Base-by-base conservation (phyloP, 2,329 filamentous ascomycete species). In the Penicillium paneum region DNA sequence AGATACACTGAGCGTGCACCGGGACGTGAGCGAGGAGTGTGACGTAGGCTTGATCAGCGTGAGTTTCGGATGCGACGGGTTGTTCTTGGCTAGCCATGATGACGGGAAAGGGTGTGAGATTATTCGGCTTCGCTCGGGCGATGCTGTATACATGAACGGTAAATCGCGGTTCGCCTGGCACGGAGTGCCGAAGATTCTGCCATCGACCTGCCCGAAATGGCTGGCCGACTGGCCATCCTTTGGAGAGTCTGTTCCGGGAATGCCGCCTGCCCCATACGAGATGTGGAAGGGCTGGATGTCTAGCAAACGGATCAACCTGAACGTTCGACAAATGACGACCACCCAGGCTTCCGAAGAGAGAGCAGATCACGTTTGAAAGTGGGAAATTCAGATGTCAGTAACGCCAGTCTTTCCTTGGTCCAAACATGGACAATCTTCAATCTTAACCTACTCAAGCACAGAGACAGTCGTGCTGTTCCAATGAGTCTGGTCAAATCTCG, bases 111-210 rank as follows among this genome's bases (percentile, higher is more conserved):
- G 69, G 2, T 74, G 74, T n/a, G 73, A 77, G 31, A 57, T 72
- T 26, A 66, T 96, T 34, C 80, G 88, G 21, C 77, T 97, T 35
- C 81, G 86, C 24, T 96, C 91, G 0, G 93, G 94, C 0, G 93
- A 97, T 75, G 91, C 86, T 0, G 84, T 97, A 1, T 91, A 95
- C 67, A 97, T 99, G 93, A 86, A 84, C 46, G 83, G 88, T 19
- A 79, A 85, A 54, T 88, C 90, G 4, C 81, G 94, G 40, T 96
- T 91, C 73, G 92, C 93, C 2, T 97, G 93, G 93, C 94, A 97
- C 75, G 92, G 90, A 12, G 91, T 97, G 12, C 92, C 94, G 6
- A 94, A 92, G 70, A 87, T 97, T 12, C 68, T 97, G 34, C 81
- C 84, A 43, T 83, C 77, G 1, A 96, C 90, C 0, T 97, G 92